A percentile compares a stretch with the other conserved stretches of the same genome.
phyloP scores from a whole-genome alignment of 1,284 basidiomycete genomes.

The Cutaneotrichosporon sp. region DNA sequence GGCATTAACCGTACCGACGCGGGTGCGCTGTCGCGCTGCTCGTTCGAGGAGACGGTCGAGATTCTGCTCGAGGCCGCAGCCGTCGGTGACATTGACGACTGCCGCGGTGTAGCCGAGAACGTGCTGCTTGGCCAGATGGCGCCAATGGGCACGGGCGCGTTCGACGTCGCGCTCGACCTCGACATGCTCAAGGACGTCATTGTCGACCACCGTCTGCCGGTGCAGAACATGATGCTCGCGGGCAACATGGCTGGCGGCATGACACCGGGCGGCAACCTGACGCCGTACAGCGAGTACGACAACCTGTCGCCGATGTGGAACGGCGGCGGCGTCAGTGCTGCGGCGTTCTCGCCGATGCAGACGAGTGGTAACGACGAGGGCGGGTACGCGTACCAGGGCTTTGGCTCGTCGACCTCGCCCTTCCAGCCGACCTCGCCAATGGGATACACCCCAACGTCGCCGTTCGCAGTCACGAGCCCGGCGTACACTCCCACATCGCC shows the following conservation, averaged over 20 bases:
- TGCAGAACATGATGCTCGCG: conserved; percentile 72
- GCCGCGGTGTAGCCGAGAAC: conserved; percentile 96
- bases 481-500: conserved; percentile 68
- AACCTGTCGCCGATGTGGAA: conserved; percentile 62
- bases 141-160: conserved; percentile 92
- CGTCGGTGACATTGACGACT: conserved; percentile 96
- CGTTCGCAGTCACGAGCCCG: conserved; percentile 52
- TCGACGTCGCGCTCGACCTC: conserved; percentile 93
- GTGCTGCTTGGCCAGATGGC: conserved; percentile 99
- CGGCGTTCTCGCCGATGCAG: conserved; percentile 90
- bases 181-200: conserved; percentile 99
- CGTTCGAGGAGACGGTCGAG: conserved; percentile 99
- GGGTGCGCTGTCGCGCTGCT: conserved; percentile 94
- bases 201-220: conserved; percentile 86
- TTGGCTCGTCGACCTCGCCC: conserved; percentile 62
- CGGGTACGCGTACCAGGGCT: conserved; percentile 56
- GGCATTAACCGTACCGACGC: conserved; percentile 98
- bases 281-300: conserved; percentile 89
- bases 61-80: conserved; percentile 98
- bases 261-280: conserved; percentile 82
- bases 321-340: conserved; percentile 62
- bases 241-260: conserved; percentile 72
- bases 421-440: conserved; percentile 49
- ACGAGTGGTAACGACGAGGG: conserved; percentile 75
- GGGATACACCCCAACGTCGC: conserved; percentile 76